phyloP scores from a whole-genome alignment of 139 green algal species.

The Gonium pectorale region DNA sequence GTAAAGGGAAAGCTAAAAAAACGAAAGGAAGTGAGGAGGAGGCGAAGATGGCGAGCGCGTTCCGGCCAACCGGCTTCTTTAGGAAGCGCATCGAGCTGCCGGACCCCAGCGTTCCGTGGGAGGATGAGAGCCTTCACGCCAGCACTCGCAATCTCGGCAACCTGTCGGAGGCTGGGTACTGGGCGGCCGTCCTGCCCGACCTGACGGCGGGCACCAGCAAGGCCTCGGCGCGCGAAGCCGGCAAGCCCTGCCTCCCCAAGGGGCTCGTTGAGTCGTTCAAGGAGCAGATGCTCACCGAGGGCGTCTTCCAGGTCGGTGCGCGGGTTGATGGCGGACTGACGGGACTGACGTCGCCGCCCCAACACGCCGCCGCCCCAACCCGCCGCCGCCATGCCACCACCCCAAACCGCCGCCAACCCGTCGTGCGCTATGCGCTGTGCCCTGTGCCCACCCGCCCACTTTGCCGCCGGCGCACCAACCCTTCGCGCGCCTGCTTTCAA shows the following conservation, averaged over 20 bases:
- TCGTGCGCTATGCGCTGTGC: neutral
- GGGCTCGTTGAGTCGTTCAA: neutral
- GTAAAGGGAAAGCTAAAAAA: no score
- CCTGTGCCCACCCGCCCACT: neutral
- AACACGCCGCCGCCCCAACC: neutral
- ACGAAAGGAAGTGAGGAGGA: no score
- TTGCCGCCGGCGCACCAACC: neutral
- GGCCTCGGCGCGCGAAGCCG: no score
- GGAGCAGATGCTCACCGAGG: conserved; percentile 46
- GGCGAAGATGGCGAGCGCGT: no score
- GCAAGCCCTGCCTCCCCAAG: no score
- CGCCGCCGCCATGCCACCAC: neutral
- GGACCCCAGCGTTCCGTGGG: neutral
- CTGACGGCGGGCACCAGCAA: conserved; percentile 37
- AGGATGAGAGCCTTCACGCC: neutral
- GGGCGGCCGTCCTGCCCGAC: conserved; percentile 48
- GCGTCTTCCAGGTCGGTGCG: conserved; percentile 44
- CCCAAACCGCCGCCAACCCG: neutral
- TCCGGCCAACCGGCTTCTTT: no score
- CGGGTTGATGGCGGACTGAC: neutral
- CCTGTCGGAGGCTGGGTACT: conserved; percentile 31
- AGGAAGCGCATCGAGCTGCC: no score
- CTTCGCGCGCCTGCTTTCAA: neutral
- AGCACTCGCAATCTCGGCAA: neutral
- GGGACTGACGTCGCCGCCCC: no score